Base-by-base conservation (phyloP, 768 basidiomycete species). In the Suillus alpinus region DNA sequence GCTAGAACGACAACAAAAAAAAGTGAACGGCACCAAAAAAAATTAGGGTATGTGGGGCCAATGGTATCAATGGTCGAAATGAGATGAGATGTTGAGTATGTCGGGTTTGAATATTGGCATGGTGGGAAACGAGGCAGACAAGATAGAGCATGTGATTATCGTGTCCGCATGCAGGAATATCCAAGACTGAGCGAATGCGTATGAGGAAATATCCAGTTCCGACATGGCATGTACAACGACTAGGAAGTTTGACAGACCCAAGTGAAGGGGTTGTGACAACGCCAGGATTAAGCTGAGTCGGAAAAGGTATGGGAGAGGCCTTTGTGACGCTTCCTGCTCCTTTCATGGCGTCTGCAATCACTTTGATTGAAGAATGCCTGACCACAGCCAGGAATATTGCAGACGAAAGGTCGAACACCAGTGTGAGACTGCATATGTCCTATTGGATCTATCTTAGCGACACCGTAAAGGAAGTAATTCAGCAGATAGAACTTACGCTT, bases 311-410 rank as follows among this genome's bases (percentile, higher is more conserved):
- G 20, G 57, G 34, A 4, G 16, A 68, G 44, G 23, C 65, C 64
- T 52, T 68, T 70, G 31, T 73, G 72, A 62, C 72, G 71, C 47
- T 73, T 75, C 64, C 4, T 64, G 66, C 74, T 75, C 59, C 62
- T 73, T 61, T 73, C 72, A 10, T 73, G 72, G 50, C 72, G 72
- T 46, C 70, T 73, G 59, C 72, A 75, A 20, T 73, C 72, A 12
- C 72, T 75, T 44, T 62, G 72, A 58, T 73, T 73, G 61, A 50
- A 74, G 52, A 73, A 73, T 16, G 63, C 64, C 41, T 73, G 72
- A 0, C 0, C 6, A 58, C 72, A 73, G 2, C 73, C 73, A 6
- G 63, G 52, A 36, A 75, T 53, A 4, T 39, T 4, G 65, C 72
- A 73, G 0, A 1, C 23, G 61, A 66, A 74, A 1, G 69, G 74